These are phyloP conservation scores for Colletotrichum falcatum DNA, from an alignment of 2,329 filamentous ascomycete genomes.

Conservation along the genomic window DNA sequence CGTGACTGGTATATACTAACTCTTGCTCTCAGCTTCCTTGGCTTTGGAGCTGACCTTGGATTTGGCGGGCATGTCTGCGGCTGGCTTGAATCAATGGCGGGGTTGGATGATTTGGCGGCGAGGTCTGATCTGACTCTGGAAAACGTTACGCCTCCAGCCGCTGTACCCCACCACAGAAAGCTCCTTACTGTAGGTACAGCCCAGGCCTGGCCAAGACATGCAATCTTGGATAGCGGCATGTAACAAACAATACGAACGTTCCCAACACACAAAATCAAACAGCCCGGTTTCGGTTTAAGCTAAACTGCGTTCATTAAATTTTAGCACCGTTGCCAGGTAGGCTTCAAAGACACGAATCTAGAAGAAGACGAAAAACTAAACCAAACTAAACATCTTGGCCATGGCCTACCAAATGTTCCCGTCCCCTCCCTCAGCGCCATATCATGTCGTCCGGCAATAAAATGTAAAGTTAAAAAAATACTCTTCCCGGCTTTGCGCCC, in stretches of 20 bases:
- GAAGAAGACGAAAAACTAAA: conserved; percentile 20
- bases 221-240: not conserved
- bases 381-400: conserved; percentile 5
- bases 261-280: not conserved
- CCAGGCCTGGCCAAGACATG: not conserved
- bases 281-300: not conserved
- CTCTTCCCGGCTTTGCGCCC: conserved; percentile 10
- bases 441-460: conserved; percentile 33
- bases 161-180: conserved; percentile 34
- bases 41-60: conserved; percentile 52
- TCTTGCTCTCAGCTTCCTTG: conserved; percentile 43
- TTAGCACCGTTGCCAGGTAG: conserved; percentile 18
- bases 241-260: not conserved
- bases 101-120: conserved; percentile 31
- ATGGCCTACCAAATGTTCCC: conserved; percentile 11
- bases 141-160: conserved; percentile 28
- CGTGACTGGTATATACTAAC: conserved; percentile 38
- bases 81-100: conserved; percentile 40
- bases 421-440: conserved; percentile 20
- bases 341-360: conserved; percentile 25
- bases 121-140: conserved; percentile 29
- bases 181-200: not conserved
- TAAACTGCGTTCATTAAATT: conserved; percentile 29
- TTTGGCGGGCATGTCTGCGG: conserved; percentile 52
- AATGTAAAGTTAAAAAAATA: not conserved